Evolutionary conservation across 176 grass and related monocot species (phyloP).

Genomic region (Elaeis guineensis): DNA sequence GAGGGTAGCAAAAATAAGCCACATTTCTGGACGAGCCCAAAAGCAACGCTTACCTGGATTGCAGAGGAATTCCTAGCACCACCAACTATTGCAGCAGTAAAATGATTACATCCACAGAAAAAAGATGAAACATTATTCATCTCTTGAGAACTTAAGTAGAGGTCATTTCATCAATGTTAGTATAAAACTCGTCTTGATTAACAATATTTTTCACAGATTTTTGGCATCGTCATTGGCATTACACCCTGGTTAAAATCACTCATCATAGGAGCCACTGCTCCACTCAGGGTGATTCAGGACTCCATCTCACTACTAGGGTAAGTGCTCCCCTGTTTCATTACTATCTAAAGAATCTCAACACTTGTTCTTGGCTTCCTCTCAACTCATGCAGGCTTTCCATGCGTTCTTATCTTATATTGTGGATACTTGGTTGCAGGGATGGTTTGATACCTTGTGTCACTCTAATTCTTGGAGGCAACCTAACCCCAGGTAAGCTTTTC

Average conservation of each 20-base stretch:
- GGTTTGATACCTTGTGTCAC: slow-evolving; percentile 48
- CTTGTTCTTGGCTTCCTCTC: too few species aligned
- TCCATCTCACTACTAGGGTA: slow-evolving; percentile 36
- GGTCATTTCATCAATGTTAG: too few species aligned
- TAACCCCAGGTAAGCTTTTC: slow-evolving; percentile 32
- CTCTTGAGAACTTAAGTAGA: too few species aligned
- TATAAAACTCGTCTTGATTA: too few species aligned
- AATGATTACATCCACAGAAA: too few species aligned
- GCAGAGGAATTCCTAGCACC: slow-evolving; percentile 35
- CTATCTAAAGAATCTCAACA: too few species aligned
- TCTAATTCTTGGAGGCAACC: slow-evolving; percentile 58
- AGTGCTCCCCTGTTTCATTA: background rate
- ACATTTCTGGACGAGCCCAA: background rate
- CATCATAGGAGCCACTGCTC: slow-evolving; percentile 21
- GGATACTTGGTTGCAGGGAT: slow-evolving; percentile 27
- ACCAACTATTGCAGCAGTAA: slow-evolving; percentile 49
- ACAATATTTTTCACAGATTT: slow-evolving; percentile 19
- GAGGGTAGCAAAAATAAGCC: background rate
- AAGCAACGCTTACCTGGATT: slow-evolving; percentile 2
- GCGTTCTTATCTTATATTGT: background rate
- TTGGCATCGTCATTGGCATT: slow-evolving; percentile 30
- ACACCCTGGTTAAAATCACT: slow-evolving; percentile 34
- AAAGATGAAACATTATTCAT: too few species aligned
- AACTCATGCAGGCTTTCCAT: too few species aligned
- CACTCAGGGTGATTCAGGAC: slow-evolving; percentile 35